phyloP scores from a whole-genome alignment of 2,329 filamentous ascomycete genomes.

The Lecanicillium sp. region DNA sequence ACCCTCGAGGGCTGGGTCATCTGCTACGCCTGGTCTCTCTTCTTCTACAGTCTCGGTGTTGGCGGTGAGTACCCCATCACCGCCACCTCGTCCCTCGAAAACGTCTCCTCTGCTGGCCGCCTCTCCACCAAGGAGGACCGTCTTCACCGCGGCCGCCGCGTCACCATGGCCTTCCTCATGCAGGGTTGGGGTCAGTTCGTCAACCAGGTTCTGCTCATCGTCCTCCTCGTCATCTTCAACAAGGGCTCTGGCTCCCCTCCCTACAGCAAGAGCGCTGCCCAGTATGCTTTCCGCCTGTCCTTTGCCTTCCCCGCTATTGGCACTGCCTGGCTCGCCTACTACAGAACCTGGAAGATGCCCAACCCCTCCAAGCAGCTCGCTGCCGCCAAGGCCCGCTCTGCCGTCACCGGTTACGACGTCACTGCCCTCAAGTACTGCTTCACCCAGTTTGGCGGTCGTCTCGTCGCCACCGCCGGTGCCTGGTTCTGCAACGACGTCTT shows the following conservation, averaged over 20 bases:
- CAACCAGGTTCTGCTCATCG: constrained; percentile 86
- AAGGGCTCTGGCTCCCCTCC: constrained; percentile 66
- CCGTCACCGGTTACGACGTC: constrained; percentile 90
- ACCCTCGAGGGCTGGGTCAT: constrained; percentile 92
- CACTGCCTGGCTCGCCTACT: constrained; percentile 92
- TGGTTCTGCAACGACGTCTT: constrained; percentile 99
- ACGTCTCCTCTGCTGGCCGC: constrained; percentile 76
- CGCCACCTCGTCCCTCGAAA: constrained; percentile 90
- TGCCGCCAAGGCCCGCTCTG: constrained; percentile 74
- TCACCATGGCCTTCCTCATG: constrained; percentile 95
- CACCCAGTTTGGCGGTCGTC: constrained; percentile 75
- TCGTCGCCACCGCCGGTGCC: constrained; percentile 77
- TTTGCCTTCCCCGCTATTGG: constrained; percentile 88
- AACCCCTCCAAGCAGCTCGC: constrained; percentile 77
- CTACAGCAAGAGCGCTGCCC: constrained; percentile 69
- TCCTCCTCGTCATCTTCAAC: constrained; percentile 85
- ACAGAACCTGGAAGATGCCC: constrained; percentile 92
- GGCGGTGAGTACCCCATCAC: constrained; percentile 96
- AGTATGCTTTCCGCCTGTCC: constrained; percentile 88
- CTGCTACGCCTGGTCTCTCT: constrained; percentile 90
- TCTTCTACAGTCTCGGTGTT: constrained; percentile 63
- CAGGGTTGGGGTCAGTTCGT: constrained; percentile 96
- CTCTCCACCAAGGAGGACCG: constrained; percentile 88
- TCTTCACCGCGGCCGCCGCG: constrained; percentile 90
- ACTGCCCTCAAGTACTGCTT: constrained; percentile 73